Evolutionary conservation across 176 grass and related monocot genomes (phyloP), one percentile per base, ranked within the genome.

Genomic region (Saccharum spontaneum): DNA sequence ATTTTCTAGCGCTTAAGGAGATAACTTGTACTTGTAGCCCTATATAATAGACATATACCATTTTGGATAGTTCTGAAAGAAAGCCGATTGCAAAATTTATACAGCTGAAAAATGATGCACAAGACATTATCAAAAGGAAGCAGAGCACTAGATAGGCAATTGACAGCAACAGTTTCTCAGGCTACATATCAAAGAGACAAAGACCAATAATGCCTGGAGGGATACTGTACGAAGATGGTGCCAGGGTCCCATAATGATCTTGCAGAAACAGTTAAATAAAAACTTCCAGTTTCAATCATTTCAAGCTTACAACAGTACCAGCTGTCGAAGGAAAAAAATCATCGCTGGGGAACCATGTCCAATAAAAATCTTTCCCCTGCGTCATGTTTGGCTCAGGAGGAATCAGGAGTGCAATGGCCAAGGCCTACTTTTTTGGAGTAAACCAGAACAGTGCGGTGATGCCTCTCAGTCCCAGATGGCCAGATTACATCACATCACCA

Each of bases 341-440:
- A 70, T 45, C 45, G 59, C 61, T 26, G 84, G 34, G 22, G 60
- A 48, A 60, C 57, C 37, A 45, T 48, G 77, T 40, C 77, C 28
- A 55, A 75, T 37, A 46, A 73, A 57, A 68, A 80, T 85, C 22
- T 52, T 31, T 80, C 73, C 23, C 20, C 40, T 60, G 69, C 60
- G 61, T 48, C 23, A 38, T 85, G 46, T 14, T 8, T 12, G 41
- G 63, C 23, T 28, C 26, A 39, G 15, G 24, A n/a, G 54, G 40
- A 78, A 63, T 23, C 41, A n/a, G 31, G 52, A 70, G 61, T 62
- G 16, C 38, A 15, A 15, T 30, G 49, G 50, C 50, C 59, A 18
- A 3, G n/a, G 23, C 60, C 60, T 63, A 69, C 63, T 71, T 78
- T 74, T 31, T 36, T 12, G 13, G 36, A 38, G 68, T 79, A 67